These are phyloP conservation scores for Fusarium sp. DNA, from an alignment of 2,329 filamentous ascomycete genomes.

Conservation along the genomic window DNA sequence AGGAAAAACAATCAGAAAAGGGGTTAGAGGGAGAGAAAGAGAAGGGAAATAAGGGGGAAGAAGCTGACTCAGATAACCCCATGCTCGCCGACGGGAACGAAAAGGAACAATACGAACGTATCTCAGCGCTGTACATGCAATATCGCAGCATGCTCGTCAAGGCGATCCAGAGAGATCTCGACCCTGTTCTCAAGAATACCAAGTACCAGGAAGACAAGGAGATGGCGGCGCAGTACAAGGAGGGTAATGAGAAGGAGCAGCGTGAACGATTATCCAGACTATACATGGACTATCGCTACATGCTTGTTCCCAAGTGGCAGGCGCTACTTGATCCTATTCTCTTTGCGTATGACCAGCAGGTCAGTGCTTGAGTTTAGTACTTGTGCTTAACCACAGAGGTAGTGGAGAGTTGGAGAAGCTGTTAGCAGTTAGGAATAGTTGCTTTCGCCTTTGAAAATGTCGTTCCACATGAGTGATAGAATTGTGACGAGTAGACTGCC, in stretches of 20 bases:
- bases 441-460: not conserved
- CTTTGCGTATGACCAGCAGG: not conserved
- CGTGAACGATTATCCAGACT: conserved; percentile 6
- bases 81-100: conserved; percentile 13
- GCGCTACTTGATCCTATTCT: conserved; percentile 23
- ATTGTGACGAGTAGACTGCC: not conserved
- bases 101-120: conserved; percentile 7
- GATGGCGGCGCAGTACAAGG: conserved; percentile 1
- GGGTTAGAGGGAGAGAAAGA: not conserved
- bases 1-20: not conserved
- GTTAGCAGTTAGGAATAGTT: not conserved
- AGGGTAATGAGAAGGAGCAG: conserved; percentile 16
- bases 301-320: conserved; percentile 10
- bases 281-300: conserved; percentile 22
- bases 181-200: conserved; percentile 20
- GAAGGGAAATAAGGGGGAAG: not conserved
- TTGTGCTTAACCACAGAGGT: too few relatives aligned
- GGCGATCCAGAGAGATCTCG: conserved; percentile 23
- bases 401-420: not conserved
- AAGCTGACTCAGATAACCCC: not conserved
- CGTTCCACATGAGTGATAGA: not conserved
- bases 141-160: conserved; percentile 28
- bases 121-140: conserved; percentile 31
- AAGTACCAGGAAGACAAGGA: not conserved
- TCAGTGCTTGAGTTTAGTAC: not conserved